phyloP scores from a whole-genome alignment of 495 filamentous ascomycete species.

The Elasticomyces elasticus region DNA sequence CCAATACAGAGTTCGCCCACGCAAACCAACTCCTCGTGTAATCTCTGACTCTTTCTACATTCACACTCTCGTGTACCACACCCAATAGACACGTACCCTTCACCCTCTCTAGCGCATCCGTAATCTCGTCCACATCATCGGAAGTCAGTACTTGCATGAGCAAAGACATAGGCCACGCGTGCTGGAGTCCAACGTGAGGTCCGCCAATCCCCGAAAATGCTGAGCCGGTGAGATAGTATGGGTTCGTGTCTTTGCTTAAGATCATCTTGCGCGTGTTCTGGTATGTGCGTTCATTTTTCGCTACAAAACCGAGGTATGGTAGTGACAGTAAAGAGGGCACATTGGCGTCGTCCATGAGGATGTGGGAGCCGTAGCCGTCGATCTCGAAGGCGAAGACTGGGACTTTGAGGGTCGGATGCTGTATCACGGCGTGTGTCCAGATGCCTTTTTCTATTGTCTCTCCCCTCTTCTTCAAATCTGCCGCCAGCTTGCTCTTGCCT shows the following conservation, averaged over 20 bases:
- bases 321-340: conserved; percentile 82
- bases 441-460: conserved; percentile 64
- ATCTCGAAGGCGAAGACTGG: conserved; percentile 94
- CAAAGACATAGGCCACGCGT: conserved; percentile 97
- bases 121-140: conserved; percentile 78
- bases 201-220: conserved; percentile 84
- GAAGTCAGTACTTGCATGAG: conserved; percentile 84
- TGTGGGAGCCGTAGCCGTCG: conserved; percentile 83
- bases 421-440: conserved; percentile 82
- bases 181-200: conserved; percentile 67
- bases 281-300: conserved; percentile 57
- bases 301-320: conserved; percentile 76
- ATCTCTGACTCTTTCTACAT: conserved; percentile 61
- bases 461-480: conserved; percentile 49
- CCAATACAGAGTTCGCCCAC: conserved; percentile 95
- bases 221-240: conserved; percentile 75
- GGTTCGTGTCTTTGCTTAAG: conserved; percentile 66
- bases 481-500: conserved; percentile 40
- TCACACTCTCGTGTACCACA: conserved; percentile 83
- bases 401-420: conserved; percentile 70
- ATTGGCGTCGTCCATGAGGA: conserved; percentile 97
- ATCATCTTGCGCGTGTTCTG: conserved; percentile 90
- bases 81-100: conserved; percentile 62
- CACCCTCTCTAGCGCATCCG: conserved; percentile 58
- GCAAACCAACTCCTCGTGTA: conserved; percentile 93